Evolutionary conservation across 768 basidiomycete species (phyloP).

Genomic region (Amanita brunnescens): DNA sequence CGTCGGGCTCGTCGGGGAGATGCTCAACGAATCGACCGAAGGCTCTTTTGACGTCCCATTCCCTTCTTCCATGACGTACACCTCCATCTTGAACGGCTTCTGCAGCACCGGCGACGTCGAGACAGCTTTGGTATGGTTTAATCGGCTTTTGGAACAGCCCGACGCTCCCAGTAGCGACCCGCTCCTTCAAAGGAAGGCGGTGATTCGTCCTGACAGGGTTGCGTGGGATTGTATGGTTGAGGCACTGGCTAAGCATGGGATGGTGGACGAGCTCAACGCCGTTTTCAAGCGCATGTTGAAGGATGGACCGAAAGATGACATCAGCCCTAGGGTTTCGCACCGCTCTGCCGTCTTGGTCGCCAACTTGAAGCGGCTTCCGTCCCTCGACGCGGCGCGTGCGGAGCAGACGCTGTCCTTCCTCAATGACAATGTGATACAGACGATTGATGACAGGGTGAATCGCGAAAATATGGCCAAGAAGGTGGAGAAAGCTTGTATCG

Average conservation of each 20-base stretch:
- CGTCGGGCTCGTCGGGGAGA: constrained; percentile 55
- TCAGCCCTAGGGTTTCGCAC: constrained; percentile 27
- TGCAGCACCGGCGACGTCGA: constrained; percentile 47
- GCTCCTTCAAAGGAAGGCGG: constrained; percentile 26
- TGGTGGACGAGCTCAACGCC: constrained; percentile 47
- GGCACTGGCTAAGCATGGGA: constrained; percentile 38
- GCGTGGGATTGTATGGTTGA: constrained; percentile 58
- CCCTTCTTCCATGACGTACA: constrained; percentile 56
- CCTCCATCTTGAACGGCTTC: constrained; percentile 58
- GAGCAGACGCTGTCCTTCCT: constrained; percentile 17
- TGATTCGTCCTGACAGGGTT: constrained; percentile 41
- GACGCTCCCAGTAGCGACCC: constrained; percentile 22
- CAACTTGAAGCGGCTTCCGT: constrained; percentile 17
- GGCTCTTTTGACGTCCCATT: constrained; percentile 39
- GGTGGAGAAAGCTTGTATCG: not conserved
- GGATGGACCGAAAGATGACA: constrained; percentile 25
- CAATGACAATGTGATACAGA: not conserved
- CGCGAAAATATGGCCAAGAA: not conserved
- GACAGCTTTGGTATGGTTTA: constrained; percentile 66
- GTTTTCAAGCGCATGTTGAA: constrained; percentile 36
- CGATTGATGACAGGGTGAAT: not conserved
- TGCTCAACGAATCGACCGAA: constrained; percentile 46
- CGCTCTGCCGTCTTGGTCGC: constrained; percentile 32
- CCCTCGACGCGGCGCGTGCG: not conserved
- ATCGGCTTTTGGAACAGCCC: constrained; percentile 43